Conservation (phyloP, 164 flowering plant genomes). For the Chimonanthus praecox region DNA sequence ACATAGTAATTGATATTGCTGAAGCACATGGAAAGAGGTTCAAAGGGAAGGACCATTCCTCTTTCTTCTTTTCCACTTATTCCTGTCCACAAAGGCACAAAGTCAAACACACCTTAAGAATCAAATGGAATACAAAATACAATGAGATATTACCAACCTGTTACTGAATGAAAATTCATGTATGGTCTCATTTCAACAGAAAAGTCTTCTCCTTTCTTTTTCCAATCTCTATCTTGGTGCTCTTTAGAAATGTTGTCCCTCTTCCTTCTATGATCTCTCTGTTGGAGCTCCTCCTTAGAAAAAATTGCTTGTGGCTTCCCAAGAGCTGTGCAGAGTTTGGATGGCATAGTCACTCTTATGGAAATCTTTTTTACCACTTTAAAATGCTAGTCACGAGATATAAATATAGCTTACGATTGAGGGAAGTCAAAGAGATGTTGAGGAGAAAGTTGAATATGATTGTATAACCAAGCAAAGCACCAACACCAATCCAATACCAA, state of each 20-base stretch:
- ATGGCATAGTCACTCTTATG: neutral
- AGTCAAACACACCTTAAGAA: conserved; percentile 1
- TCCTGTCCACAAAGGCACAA: conserved; percentile 29
- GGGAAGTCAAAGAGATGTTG: conserved; percentile 62
- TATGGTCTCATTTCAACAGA: conserved; percentile 60
- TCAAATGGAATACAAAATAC: neutral
- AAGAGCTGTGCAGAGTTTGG: conserved; percentile 44
- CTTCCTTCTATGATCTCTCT: conserved; percentile 30
- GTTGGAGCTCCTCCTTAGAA: conserved; percentile 66
- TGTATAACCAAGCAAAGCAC: conserved; percentile 79
- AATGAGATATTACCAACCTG: conserved; percentile 34
- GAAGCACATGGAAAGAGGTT: conserved; percentile 90
- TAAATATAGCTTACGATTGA: conserved; percentile 68
- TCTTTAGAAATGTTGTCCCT: neutral
- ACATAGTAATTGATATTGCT: conserved; percentile 86
- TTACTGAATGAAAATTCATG: conserved; percentile 57
- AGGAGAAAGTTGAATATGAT: conserved; percentile 67
- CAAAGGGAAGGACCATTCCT: conserved; percentile 99
- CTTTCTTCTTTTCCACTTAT: conserved; percentile 43
- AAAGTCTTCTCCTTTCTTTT: conserved; percentile 44
- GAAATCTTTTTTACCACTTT: neutral
- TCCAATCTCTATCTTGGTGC: conserved; percentile 1
- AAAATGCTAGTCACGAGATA: neutral
- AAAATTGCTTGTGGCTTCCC: conserved; percentile 78
- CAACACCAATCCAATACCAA: conserved; percentile 99